Conservation (phyloP, 2,329 filamentous ascomycete species). For the Aspergillus tamarii region DNA sequence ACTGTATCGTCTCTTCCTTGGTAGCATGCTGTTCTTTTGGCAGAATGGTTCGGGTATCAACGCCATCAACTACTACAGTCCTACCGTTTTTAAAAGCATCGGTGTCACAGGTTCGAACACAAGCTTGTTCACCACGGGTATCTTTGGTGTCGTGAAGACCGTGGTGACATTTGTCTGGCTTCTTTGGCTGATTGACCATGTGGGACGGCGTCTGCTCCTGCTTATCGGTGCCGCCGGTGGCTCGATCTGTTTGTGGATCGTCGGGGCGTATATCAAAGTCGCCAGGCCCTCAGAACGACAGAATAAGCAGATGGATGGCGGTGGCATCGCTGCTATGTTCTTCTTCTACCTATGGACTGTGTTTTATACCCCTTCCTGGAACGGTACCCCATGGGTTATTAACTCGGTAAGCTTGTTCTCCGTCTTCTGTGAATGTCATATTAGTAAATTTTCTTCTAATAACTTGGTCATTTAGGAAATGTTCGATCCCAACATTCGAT, state of each 20-base stretch:
- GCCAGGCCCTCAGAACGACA: slow-evolving; percentile 29
- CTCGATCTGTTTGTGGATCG: slow-evolving; percentile 47
- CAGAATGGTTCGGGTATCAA: slow-evolving; percentile 80
- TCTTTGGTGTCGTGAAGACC: slow-evolving; percentile 78
- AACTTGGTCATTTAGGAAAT: slow-evolving; percentile 54
- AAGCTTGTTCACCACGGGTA: slow-evolving; percentile 69
- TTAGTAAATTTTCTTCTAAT: neutral
- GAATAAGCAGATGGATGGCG: slow-evolving; percentile 29
- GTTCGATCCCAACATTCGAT: slow-evolving; percentile 71
- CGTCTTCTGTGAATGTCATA: neutral
- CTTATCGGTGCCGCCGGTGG: slow-evolving; percentile 66
- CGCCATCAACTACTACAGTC: slow-evolving; percentile 75
- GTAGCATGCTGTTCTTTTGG: slow-evolving; percentile 74
- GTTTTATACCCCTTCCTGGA: slow-evolving; percentile 75
- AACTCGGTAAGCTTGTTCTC: slow-evolving; percentile 52
- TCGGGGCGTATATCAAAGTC: slow-evolving; percentile 43
- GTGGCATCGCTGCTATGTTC: slow-evolving; percentile 52
- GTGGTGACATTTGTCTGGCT: slow-evolving; percentile 70
- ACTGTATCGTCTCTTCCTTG: slow-evolving; percentile 73
- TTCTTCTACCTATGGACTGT: slow-evolving; percentile 78
- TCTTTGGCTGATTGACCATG: slow-evolving; percentile 67
- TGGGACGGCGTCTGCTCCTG: slow-evolving; percentile 66
- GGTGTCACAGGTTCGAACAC: slow-evolving; percentile 64
- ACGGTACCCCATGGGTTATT: slow-evolving; percentile 76
- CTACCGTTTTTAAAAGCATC: slow-evolving; percentile 69